These are phyloP conservation scores for Dryas octopetala DNA, from an alignment of 306 rosid genomes.

Conservation along the genomic window DNA sequence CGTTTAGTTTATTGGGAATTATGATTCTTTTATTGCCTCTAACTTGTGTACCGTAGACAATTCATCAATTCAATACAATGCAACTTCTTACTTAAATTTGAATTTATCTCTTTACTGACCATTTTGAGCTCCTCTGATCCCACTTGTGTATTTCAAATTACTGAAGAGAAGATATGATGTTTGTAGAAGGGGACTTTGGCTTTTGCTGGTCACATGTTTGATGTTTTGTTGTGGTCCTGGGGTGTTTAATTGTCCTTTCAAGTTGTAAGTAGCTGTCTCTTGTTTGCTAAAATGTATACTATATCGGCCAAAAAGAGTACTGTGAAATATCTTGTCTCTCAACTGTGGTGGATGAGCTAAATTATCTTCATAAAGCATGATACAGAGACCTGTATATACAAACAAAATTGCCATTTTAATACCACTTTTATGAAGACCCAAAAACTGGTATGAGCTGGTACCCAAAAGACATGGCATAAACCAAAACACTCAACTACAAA, in stretches of 20 bases:
- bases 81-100: background rate
- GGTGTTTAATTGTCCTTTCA: background rate
- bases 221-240: slow-evolving; percentile 11
- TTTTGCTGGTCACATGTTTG: slow-evolving; percentile 1
- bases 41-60: slow-evolving; percentile 40
- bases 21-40: slow-evolving; percentile 62
- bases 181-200: background rate
- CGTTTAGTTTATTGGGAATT: slow-evolving; percentile 44
- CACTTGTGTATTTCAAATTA: background rate
- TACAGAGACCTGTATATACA: slow-evolving; percentile 1
- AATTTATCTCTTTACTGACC: too few relatives aligned
- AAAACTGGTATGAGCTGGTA: background rate
- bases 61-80: slow-evolving; percentile 44
- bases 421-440: background rate
- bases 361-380: too few relatives aligned
- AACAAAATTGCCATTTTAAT: background rate
- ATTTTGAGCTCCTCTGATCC: background rate
- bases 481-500: background rate
- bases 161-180: slow-evolving; percentile 1
- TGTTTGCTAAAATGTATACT: background rate
- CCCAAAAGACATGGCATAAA: background rate
- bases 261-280: background rate
- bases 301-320: background rate
- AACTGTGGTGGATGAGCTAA: background rate
- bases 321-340: background rate